Percentiles rank a stretch among this genome's conserved stretches.
Conservation (phyloP, 2,329 filamentous ascomycete genomes). For the Fusarium sp. region DNA sequence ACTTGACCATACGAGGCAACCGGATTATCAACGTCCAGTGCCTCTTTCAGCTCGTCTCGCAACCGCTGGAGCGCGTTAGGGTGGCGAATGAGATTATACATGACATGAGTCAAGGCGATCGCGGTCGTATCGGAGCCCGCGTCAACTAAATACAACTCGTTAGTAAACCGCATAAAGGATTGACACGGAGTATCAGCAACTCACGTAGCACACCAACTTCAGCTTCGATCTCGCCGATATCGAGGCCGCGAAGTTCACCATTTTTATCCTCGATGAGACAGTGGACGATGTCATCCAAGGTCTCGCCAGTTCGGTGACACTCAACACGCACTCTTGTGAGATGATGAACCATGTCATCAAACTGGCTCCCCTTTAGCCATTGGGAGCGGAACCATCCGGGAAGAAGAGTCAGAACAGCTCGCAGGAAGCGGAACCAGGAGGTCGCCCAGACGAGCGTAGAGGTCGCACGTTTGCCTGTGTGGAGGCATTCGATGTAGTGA, state of each 20-base stretch:
- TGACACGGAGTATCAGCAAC: too few species aligned
- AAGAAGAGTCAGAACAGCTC: neutral
- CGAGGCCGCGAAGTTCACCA: neutral
- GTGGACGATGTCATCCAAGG: neutral
- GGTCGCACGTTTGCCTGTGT: neutral
- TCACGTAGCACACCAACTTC: too few species aligned
- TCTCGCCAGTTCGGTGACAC: neutral
- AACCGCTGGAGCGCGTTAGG: neutral
- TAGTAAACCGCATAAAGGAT: too few species aligned
- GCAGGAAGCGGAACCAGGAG: neutral
- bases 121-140: slow-evolving; percentile 63
- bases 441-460: neutral
- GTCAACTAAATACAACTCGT: slow-evolving; percentile 13
- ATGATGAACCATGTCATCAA: neutral
- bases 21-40: neutral
- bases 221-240: too few species aligned
- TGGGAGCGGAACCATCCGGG: neutral
- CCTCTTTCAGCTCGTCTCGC: neutral
- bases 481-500: neutral
- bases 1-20: neutral
- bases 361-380: neutral
- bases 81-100: slow-evolving; percentile 46
- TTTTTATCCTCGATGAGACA: neutral
- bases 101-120: slow-evolving; percentile 62
- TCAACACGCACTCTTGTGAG: neutral